Base-by-base conservation (phyloP, 2,329 filamentous ascomycete species). In the Fusarium cicatricum region DNA sequence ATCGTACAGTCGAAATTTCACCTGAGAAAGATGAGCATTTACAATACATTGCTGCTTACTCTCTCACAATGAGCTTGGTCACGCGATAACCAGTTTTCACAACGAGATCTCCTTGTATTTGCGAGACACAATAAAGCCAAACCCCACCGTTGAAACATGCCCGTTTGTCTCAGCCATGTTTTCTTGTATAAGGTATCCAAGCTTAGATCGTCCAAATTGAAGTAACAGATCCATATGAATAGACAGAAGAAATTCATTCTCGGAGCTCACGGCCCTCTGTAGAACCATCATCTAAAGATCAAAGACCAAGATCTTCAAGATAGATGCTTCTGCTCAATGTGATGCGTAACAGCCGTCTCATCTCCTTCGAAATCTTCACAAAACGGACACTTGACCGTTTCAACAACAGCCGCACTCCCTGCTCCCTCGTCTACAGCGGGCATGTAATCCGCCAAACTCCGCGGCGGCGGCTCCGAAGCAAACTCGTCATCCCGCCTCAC, bases 281-380 rank as follows among this genome's bases (percentile, higher is more conserved):
- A n/a, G n/a, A n/a, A n/a, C 21, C 21, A 21, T 21, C 7, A 7
- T 21, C 21, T 21, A 21, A 7, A 21, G 4, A 4, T 7, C 6
- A 7, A 26, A 26, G 9, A 26, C 23, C 5, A 7, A 7, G 6
- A 26, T 26, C 23, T 10, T 45, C 50, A 71, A 10, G 57, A 63
- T 43, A 76, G 51, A 55, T 77, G 75, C 38, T 68, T 61, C 21
- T 62, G 62, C 16, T 77, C 83, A 54, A 91, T 86, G 66, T 91
- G 89, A 71, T 88, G 81, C 10, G 84, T 83, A 10, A 91, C 86
- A 9, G 88, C 89, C 1, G 77, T 75, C 65, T 88, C 88, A 62
- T 91, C 88, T 2, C 89, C 89, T 62, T 88, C 81, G 70, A 91
- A 91, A 0, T 68, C 73, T 3, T 79, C 80, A 68, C 89, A 91